These are phyloP conservation scores for Talaromyces adpressus DNA, from an alignment of 495 filamentous ascomycete species.

Conservation along the genomic window DNA sequence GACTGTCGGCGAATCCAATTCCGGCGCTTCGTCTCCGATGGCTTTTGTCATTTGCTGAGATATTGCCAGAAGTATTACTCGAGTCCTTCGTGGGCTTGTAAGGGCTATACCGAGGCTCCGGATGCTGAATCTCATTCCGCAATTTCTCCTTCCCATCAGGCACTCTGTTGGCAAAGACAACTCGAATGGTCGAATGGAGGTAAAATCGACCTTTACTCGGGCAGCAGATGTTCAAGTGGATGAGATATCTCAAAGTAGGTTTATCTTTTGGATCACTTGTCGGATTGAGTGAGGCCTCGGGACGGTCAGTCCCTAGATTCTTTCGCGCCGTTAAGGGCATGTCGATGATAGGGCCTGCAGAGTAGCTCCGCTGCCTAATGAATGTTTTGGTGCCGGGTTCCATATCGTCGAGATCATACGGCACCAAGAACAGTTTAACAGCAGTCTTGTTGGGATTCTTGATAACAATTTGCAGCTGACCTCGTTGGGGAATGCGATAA, in stretches of 20 bases:
- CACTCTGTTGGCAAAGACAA: constrained; percentile 96
- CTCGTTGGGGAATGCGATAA: constrained; percentile 92
- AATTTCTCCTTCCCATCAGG: constrained; percentile 94
- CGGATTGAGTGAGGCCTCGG: constrained; percentile 28
- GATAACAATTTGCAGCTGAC: constrained; percentile 94
- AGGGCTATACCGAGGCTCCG: constrained; percentile 77
- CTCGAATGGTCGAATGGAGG: constrained; percentile 82
- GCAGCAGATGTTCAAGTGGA: constrained; percentile 91
- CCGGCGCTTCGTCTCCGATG: constrained; percentile 51
- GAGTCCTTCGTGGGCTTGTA: constrained; percentile 65
- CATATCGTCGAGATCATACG: constrained; percentile 96
- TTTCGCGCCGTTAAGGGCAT: constrained; percentile 47
- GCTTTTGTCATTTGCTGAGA: constrained; percentile 45
- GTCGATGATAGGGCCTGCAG: constrained; percentile 77
- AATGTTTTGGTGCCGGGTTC: constrained; percentile 93
- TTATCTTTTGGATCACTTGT: constrained; percentile 54
- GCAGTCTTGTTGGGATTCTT: constrained; percentile 96
- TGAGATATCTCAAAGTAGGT: constrained; percentile 79
- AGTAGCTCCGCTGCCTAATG: constrained; percentile 90
- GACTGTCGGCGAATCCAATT: constrained; percentile 31
- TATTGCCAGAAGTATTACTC: constrained; percentile 23
- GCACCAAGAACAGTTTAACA: constrained; percentile 89
- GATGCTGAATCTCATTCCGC: constrained; percentile 81
- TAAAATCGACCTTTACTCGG: constrained; percentile 79
- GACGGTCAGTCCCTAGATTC: constrained; percentile 40